Base-by-base conservation (phyloP, 2,329 filamentous ascomycete genomes). In the Paraconiothyrium sp. region DNA sequence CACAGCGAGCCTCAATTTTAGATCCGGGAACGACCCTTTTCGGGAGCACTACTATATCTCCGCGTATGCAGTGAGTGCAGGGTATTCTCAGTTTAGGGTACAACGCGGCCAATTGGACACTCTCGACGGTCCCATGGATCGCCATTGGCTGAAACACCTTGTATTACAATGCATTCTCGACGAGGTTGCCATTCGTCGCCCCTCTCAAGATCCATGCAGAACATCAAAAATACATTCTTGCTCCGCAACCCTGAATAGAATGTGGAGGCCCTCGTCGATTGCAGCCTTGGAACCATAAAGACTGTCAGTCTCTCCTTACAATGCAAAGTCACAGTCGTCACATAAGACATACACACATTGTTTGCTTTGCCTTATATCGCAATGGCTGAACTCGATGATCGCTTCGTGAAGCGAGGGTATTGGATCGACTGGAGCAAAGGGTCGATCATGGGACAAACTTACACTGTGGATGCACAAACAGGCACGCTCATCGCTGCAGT, bases 351-450 rank as follows among this genome's bases (percentile, higher is more conserved):
- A 32, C 30, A 32, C 22, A n/a, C 13, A 11, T 11, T 41, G 22
- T 4, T 16, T 30, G 3, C n/a, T 41, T 54, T 47, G 20, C 20
- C 16, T 30, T 27, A 16, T 4, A 10, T 39, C 34, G 46, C 16
- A 16, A 62, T 65, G 59, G 63, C 65, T 16, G 65, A 67, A 58
- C 43, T 67, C 34, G 65, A 67, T 14, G 51, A 59, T 44, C 50
- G 43, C 6, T 64, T 60, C 32, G 63, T 67, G 30, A 62, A 66
- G 39, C 50, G 46, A 34, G 65, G 65, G 1, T 59, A 51, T 37
- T 67, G 65, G 65, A 47, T 61, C 3, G 59, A 64, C 44, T 44
- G 55, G 41, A 51, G 43, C 37, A 46, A 64, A 24, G 65, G 65
- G 1, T 30, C 52, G 4, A 48, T 65, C n/a, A 61, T 64, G 57